phyloP scores from a whole-genome alignment of 768 basidiomycete genomes.

The Termitomyces sp. region DNA sequence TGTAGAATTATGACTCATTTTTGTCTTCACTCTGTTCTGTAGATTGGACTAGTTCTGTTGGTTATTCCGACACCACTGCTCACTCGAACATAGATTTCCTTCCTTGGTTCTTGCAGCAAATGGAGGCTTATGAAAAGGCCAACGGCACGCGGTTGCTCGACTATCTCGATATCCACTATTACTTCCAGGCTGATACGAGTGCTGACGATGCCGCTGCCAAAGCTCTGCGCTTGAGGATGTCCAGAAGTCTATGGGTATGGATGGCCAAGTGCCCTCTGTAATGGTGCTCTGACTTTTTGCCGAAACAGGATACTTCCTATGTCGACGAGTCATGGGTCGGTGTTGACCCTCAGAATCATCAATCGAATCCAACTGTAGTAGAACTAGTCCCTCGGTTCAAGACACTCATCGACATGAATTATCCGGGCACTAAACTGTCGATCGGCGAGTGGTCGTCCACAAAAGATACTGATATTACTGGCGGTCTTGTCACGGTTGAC shows the following conservation, averaged over 20 bases:
- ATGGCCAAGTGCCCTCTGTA: conserved; percentile 8
- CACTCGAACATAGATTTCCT: conserved; percentile 52
- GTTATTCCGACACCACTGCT: conserved; percentile 46
- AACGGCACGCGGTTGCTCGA: conserved; percentile 45
- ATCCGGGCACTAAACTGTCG: conserved; percentile 56
- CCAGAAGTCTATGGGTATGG: conserved; percentile 49
- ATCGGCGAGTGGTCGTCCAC: conserved; percentile 51
- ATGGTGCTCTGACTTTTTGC: neutral
- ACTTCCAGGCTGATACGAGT: conserved; percentile 50
- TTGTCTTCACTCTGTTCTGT: neutral
- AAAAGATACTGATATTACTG: conserved; percentile 48
- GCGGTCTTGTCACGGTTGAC: conserved; percentile 51
- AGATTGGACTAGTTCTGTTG: conserved; percentile 54
- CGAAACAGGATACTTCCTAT: conserved; percentile 39
- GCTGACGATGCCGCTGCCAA: conserved; percentile 50
- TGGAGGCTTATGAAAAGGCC: conserved; percentile 34
- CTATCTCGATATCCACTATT: conserved; percentile 56
- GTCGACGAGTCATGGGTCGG: conserved; percentile 56
- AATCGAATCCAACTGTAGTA: conserved; percentile 42
- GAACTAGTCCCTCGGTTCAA: conserved; percentile 49
- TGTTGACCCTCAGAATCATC: conserved; percentile 38
- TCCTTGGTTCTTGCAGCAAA: conserved; percentile 52
- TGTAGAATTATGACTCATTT: neutral
- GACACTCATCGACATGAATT: conserved; percentile 43
- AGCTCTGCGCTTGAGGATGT: conserved; percentile 46